Percentiles rank a stretch among this genome's conserved stretches.
Evolutionary conservation across 2,329 filamentous ascomycete genomes (phyloP).

Genomic region (Aspergillus sp.): DNA sequence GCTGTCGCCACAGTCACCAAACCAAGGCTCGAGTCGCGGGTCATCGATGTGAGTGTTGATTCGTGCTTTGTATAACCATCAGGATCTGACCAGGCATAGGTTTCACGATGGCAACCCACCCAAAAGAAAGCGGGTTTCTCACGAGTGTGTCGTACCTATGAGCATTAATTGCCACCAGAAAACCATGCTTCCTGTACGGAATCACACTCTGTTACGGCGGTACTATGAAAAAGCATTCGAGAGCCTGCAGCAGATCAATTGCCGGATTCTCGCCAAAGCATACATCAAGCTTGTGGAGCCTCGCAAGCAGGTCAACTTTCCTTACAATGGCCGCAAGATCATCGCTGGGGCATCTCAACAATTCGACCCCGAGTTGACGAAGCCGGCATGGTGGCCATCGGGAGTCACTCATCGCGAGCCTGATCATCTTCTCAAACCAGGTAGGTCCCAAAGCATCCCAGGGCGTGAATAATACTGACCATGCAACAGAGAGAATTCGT

Average conservation of each 20-base stretch:
- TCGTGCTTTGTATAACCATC: background rate
- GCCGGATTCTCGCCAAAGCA: constrained; percentile 35
- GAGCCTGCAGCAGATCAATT: constrained; percentile 37
- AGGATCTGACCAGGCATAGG: background rate
- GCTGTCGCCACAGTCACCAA: constrained; percentile 17
- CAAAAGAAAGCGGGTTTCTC: constrained; percentile 18
- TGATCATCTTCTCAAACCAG: constrained; percentile 33
- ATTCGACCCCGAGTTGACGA: constrained; percentile 34
- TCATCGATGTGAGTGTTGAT: constrained; percentile 12
- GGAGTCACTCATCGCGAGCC: constrained; percentile 34
- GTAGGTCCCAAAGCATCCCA: constrained; percentile 15
- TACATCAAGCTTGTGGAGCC: constrained; percentile 39
- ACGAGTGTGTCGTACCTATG: constrained; percentile 21
- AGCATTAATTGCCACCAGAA: constrained; percentile 26
- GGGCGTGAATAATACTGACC: background rate
- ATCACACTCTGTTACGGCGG: constrained; percentile 23
- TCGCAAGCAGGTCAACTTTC: constrained; percentile 37
- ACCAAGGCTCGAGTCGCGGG: constrained; percentile 7
- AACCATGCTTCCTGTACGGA: constrained; percentile 24
- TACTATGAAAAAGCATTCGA: constrained; percentile 37
- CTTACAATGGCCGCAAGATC: constrained; percentile 35
- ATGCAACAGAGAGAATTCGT: constrained; percentile 25
- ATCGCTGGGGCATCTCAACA: constrained; percentile 30
- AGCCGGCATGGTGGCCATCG: constrained; percentile 35
- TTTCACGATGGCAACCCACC: constrained; percentile 8